Evolutionary conservation across 192 early-diverging fungal species (phyloP).

Genomic region (Rhizophagus sp.): DNA sequence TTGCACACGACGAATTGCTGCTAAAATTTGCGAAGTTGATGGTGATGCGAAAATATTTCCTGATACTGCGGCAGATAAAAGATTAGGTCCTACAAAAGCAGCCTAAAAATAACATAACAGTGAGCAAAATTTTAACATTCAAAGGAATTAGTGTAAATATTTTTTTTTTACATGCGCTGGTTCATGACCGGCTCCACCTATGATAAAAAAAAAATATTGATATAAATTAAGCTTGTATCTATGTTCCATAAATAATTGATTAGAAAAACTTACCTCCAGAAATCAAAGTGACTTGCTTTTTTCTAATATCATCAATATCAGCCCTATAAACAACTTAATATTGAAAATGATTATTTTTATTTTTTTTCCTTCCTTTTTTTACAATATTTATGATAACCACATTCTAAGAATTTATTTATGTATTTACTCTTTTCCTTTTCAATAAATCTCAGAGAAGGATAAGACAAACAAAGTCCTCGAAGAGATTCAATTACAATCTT

Average conservation of each 20-base stretch:
- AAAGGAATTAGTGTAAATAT: too few species aligned
- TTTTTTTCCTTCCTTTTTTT: too few species aligned
- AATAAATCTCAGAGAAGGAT: constrained; percentile 8
- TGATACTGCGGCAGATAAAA: constrained; percentile 77
- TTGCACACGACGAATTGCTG: constrained; percentile 65
- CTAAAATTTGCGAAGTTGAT: constrained; percentile 72
- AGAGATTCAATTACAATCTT: constrained; percentile 22
- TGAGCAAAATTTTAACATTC: too few species aligned
- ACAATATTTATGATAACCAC: too few species aligned
- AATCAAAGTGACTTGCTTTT: constrained; percentile 71
- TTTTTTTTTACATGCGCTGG: constrained; percentile 59
- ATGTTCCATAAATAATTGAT: background rate
- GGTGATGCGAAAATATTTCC: constrained; percentile 90
- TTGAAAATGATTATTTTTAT: too few species aligned
- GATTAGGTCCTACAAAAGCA: constrained; percentile 72
- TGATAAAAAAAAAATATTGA: background rate
- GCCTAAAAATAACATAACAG: constrained; percentile 15
- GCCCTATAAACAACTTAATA: constrained; percentile 58
- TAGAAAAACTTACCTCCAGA: constrained; percentile 58
- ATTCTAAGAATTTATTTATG: background rate
- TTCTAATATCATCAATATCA: constrained; percentile 51
- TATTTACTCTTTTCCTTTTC: constrained; percentile 17
- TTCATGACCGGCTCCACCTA: constrained; percentile 76
- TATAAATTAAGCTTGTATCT: background rate
- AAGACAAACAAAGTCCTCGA: constrained; percentile 15